phyloP scores from a whole-genome alignment of 2,329 filamentous ascomycete species.

The Penicillium capsulatum region DNA sequence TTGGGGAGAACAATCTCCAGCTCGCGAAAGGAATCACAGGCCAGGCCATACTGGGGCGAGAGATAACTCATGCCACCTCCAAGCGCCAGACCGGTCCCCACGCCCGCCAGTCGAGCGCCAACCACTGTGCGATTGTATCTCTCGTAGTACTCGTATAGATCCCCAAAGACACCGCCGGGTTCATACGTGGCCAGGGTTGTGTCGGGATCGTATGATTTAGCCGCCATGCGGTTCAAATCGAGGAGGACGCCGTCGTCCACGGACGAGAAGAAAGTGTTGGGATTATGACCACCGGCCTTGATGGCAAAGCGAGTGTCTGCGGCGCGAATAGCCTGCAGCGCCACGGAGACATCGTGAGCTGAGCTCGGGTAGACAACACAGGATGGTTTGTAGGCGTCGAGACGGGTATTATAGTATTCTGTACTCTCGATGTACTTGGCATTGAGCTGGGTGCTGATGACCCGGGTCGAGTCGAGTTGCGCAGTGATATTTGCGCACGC shows the following conservation, averaged over 20 bases:
- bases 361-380: constrained; percentile 26
- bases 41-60: constrained; percentile 26
- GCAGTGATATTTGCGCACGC: constrained; percentile 52
- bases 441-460: constrained; percentile 14
- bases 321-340: constrained; percentile 22
- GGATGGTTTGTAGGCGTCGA: constrained; percentile 23
- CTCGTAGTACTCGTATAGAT: constrained; percentile 23
- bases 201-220: constrained; percentile 22
- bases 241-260: constrained; percentile 25
- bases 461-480: constrained; percentile 33
- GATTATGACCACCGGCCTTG: constrained; percentile 28
- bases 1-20: constrained; percentile 19
- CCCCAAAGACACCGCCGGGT: constrained; percentile 24
- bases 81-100: constrained; percentile 25
- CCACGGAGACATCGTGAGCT: constrained; percentile 25
- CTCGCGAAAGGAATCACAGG: constrained; percentile 26
- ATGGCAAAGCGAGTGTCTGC: constrained; percentile 25
- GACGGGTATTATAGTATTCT: constrained; percentile 27
- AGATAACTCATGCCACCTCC: constrained; percentile 27
- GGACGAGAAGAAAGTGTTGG: constrained; percentile 27
- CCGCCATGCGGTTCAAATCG: constrained; percentile 22
- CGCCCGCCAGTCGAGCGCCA: constrained; percentile 23
- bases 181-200: constrained; percentile 25
- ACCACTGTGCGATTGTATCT: constrained; percentile 23
- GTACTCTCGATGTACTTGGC: constrained; percentile 16